A percentile compares a stretch with the other conserved stretches of the same genome.
These are phyloP conservation scores for Spinellus fusiger DNA, from an alignment of 192 early-diverging fungal species.

Conservation along the genomic window DNA sequence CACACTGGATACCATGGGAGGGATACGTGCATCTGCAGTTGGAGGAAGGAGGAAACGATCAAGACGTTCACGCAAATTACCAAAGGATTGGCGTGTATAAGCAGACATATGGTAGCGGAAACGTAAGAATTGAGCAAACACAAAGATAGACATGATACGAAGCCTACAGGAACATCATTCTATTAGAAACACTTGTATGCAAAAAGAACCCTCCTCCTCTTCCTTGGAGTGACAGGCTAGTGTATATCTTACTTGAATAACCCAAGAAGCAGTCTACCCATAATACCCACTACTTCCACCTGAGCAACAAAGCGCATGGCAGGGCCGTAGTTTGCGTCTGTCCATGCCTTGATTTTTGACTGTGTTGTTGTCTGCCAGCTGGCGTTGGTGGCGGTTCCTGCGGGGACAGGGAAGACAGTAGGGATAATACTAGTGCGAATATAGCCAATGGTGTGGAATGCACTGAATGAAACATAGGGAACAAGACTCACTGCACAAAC, in stretches of 20 bases:
- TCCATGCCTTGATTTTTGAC: slow-evolving; percentile 43
- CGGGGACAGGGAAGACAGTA: slow-evolving; percentile 43
- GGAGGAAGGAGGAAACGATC: slow-evolving; percentile 37
- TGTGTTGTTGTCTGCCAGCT: slow-evolving; percentile 35
- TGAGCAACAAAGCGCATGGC: slow-evolving; percentile 60
- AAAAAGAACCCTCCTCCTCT: background rate
- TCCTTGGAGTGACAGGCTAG: background rate
- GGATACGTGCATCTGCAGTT: slow-evolving; percentile 41
- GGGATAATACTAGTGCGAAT: slow-evolving; percentile 60
- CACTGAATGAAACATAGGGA: slow-evolving; percentile 60
- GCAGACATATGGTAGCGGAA: slow-evolving; percentile 62
- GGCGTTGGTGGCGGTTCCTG: slow-evolving; percentile 4
- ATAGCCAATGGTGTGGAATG: slow-evolving; percentile 71
- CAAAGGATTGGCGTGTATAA: slow-evolving; percentile 39
- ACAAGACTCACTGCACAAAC: slow-evolving; percentile 52
- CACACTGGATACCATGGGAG: slow-evolving; percentile 32
- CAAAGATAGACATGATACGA: slow-evolving; percentile 27
- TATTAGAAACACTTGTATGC: too few relatives aligned
- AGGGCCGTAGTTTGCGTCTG: slow-evolving; percentile 52
- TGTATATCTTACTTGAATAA: slow-evolving; percentile 48
- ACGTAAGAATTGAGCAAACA: slow-evolving; percentile 65
- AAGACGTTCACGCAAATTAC: slow-evolving; percentile 35
- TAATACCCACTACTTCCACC: slow-evolving; percentile 63
- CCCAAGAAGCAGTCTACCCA: slow-evolving; percentile 50
- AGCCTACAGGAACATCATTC: slow-evolving; percentile 4